Evolutionary conservation across 345 rosid genomes (phyloP).

Genomic region (Aquilaria malaccensis): DNA sequence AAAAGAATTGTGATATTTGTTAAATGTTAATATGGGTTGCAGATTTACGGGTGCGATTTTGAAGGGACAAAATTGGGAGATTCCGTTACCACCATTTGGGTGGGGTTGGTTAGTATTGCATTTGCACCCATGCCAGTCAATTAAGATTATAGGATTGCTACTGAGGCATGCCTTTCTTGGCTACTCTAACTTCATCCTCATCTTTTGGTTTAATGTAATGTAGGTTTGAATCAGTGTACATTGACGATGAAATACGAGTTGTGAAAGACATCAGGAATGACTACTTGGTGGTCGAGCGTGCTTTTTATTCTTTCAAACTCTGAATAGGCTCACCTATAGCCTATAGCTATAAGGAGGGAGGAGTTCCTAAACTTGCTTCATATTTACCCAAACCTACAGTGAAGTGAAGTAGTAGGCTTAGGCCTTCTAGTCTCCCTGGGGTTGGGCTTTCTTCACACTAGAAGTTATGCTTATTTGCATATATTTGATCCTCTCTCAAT

Average conservation of each 20-base stretch:
- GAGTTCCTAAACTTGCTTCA: no score
- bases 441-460: no score
- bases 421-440: no score
- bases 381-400: no score
- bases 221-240: constrained; percentile 62
- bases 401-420: no score
- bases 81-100: constrained; percentile 88
- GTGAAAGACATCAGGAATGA: constrained; percentile 77
- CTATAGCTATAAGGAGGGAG: no score
- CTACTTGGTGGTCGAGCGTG: constrained; percentile 60
- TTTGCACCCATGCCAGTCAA: no score
- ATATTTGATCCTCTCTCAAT: no score
- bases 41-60: constrained; percentile 80
- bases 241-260: constrained; percentile 67
- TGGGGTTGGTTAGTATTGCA: constrained; percentile 71
- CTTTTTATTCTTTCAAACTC: constrained; percentile 25
- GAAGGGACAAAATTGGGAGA: constrained; percentile 64
- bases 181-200: background rate
- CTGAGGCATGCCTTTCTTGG: background rate
- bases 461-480: no score
- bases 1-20: background rate
- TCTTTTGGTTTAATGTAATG: background rate
- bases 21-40: constrained; percentile 1
- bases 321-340: no score
- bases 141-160: background rate